Percentiles rank a stretch among this genome's conserved stretches.
Conservation (phyloP, 495 filamentous ascomycete genomes). For the Cryomyces antarcticus region DNA sequence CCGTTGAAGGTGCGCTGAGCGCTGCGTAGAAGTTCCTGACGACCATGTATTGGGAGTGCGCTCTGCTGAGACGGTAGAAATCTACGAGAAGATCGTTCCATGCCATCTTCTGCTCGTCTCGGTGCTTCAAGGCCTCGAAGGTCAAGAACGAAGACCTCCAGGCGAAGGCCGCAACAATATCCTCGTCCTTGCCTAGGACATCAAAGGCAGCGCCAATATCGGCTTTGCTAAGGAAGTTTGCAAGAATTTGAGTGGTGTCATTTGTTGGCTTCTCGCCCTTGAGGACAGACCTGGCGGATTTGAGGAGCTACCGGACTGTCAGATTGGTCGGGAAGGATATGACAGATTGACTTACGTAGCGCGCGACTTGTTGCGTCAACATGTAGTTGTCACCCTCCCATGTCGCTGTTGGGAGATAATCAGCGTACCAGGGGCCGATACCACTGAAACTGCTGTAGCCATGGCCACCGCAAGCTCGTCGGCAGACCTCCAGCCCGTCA, state of each 20-base stretch:
- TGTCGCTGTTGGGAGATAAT: conserved; percentile 49
- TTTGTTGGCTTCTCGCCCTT: conserved; percentile 32
- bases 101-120: conserved; percentile 44
- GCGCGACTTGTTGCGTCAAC: conserved; percentile 58
- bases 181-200: conserved; percentile 36
- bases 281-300: conserved; percentile 42
- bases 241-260: conserved; percentile 37
- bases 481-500: conserved; percentile 48
- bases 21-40: conserved; percentile 54
- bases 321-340: neutral
- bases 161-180: conserved; percentile 48
- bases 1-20: conserved; percentile 28
- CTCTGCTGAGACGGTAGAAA: conserved; percentile 49
- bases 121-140: conserved; percentile 50
- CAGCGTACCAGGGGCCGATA: conserved; percentile 45
- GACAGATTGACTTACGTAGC: conserved; percentile 27
- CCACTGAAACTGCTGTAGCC: conserved; percentile 51
- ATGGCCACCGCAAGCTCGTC: conserved; percentile 54
- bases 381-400: conserved; percentile 62
- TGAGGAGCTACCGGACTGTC: conserved; percentile 23
- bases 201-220: conserved; percentile 51
- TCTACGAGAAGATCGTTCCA: conserved; percentile 56
- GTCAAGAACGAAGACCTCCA: conserved; percentile 49
- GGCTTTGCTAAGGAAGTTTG: conserved; percentile 34
- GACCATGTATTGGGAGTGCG: conserved; percentile 47